Evolutionary conservation across 192 early-diverging fungal species (phyloP).

Genomic region (Dissophora globulifera): DNA sequence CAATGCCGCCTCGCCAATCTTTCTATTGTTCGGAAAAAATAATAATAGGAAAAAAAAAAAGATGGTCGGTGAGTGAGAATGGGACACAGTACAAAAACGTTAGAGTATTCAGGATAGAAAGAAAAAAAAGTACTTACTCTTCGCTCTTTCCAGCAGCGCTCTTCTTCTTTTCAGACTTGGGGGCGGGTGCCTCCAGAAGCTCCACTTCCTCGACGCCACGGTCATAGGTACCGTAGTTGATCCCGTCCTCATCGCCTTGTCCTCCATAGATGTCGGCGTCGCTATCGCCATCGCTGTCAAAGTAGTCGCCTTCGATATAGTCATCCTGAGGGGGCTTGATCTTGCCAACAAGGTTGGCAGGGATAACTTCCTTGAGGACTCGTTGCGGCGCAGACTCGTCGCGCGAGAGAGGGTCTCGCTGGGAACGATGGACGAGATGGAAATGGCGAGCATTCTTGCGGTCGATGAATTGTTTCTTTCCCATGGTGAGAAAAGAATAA

Average conservation of each 20-base stretch:
- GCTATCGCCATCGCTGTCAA: no score
- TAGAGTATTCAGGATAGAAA: no score
- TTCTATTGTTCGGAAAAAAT: slow-evolving; percentile 7
- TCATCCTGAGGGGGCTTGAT: slow-evolving; percentile 53
- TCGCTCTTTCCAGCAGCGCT: slow-evolving; percentile 15
- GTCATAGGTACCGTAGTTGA: slow-evolving; percentile 54
- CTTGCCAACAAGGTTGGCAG: slow-evolving; percentile 66
- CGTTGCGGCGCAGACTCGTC: slow-evolving; percentile 80
- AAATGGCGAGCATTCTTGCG: slow-evolving; percentile 84
- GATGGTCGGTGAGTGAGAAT: no score
- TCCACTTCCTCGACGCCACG: slow-evolving; percentile 54
- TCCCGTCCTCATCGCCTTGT: slow-evolving; percentile 23
- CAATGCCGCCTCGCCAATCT: slow-evolving; percentile 79
- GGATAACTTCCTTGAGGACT: slow-evolving; percentile 84
- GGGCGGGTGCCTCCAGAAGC: slow-evolving; percentile 44
- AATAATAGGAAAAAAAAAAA: slow-evolving; percentile 14
- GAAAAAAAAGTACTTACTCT: slow-evolving; percentile 8
- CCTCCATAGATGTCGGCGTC: slow-evolving; percentile 55
- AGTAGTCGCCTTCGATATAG: slow-evolving; percentile 12
- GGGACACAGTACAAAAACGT: no score
- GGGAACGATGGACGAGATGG: slow-evolving; percentile 95
- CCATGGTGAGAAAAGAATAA: slow-evolving; percentile 43
- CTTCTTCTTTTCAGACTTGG: slow-evolving; percentile 39
- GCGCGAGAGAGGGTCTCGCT: slow-evolving; percentile 90
- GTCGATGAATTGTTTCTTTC: slow-evolving; percentile 90